Conservation (phyloP, 345 rosid genomes). For the Gossypium ekmanianum region DNA sequence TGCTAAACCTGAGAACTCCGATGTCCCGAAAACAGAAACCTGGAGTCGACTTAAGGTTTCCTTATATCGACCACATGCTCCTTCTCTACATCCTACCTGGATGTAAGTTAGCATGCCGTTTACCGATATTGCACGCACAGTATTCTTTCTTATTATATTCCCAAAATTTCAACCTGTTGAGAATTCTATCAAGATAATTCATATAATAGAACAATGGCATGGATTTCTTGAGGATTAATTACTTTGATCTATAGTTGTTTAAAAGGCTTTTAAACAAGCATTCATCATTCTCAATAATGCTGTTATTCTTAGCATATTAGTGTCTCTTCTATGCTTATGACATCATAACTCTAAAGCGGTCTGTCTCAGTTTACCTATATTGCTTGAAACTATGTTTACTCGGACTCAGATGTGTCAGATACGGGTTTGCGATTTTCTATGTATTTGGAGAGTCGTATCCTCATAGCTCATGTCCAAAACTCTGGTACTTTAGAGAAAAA, state of each 20-base stretch:
- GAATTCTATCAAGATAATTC: not conserved
- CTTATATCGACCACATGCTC: constrained; percentile 30
- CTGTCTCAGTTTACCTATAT: not conserved
- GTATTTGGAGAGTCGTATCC: not conserved
- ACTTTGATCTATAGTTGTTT: not conserved
- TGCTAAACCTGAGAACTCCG: constrained; percentile 23
- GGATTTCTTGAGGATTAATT: not conserved
- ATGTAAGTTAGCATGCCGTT: constrained; percentile 35
- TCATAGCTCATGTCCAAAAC: not conserved
- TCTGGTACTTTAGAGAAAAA: not conserved
- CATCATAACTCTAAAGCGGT: not conserved
- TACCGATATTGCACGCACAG: not conserved
- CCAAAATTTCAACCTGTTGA: not conserved
- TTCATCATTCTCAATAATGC: not conserved
- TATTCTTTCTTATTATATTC: not conserved
- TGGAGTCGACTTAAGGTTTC: constrained; percentile 15
- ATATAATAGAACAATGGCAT: not conserved
- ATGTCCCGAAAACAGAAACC: constrained; percentile 23
- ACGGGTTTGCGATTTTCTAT: not conserved
- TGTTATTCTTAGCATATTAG: not conserved
- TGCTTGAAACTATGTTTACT: not conserved
- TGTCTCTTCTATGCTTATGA: not conserved
- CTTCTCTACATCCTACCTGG: constrained; percentile 48
- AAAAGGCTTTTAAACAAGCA: not conserved
- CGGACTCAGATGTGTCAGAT: not conserved